Evolutionary conservation across 768 basidiomycete species (phyloP).

Genomic region (Kondoa subrosea): DNA sequence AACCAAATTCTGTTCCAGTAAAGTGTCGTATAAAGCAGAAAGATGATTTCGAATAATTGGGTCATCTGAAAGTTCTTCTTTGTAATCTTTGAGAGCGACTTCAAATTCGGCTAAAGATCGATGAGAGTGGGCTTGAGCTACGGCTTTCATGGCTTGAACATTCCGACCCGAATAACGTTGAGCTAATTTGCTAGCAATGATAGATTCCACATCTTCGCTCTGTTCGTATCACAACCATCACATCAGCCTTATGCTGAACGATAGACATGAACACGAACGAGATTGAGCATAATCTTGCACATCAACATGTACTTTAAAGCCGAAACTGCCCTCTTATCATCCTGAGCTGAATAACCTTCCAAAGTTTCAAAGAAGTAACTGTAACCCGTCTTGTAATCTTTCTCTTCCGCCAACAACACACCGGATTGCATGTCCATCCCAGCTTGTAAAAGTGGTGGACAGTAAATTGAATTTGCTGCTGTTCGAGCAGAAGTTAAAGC

Average conservation of each 20-base stretch:
- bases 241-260: neutral
- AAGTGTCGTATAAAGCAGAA: conserved; percentile 80
- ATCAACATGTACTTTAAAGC: conserved; percentile 95
- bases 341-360: conserved; percentile 65
- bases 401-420: conserved; percentile 85
- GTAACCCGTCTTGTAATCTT: conserved; percentile 79
- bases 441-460: conserved; percentile 51
- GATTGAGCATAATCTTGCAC: conserved; percentile 93
- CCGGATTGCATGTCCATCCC: conserved; percentile 53
- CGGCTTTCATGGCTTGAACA: conserved; percentile 86
- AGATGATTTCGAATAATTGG: conserved; percentile 90
- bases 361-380: conserved; percentile 97
- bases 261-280: conserved; percentile 41
- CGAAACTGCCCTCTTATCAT: conserved; percentile 55
- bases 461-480: conserved; percentile 89
- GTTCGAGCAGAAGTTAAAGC: conserved; percentile 78
- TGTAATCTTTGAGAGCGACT: conserved; percentile 67
- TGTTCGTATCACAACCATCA: conserved; percentile 3
- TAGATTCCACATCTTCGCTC: conserved; percentile 66
- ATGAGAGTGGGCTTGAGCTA: conserved; percentile 83
- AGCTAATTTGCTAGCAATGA: conserved; percentile 72
- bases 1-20: conserved; percentile 86
- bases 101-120: conserved; percentile 81
- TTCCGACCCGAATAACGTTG: conserved; percentile 74
- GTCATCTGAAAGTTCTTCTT: conserved; percentile 83